Base-by-base conservation (phyloP, 2,329 filamentous ascomycete genomes). In the Didymellaceae sp. region DNA sequence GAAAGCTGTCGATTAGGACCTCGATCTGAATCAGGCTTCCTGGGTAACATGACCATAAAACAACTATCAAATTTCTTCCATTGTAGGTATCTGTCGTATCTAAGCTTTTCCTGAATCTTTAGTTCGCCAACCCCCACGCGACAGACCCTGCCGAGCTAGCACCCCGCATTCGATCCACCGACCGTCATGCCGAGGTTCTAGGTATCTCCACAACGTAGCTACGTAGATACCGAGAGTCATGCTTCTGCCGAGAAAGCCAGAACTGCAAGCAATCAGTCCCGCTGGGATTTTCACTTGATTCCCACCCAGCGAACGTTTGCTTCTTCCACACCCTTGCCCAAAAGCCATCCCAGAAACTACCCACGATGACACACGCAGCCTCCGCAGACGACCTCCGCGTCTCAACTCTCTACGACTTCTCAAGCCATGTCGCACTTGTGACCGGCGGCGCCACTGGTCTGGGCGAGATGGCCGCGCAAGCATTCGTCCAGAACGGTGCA, bases 381-480 rank as follows among this genome's bases (percentile, higher is more conserved):
- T 61, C 65, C 17, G 59, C 61, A 46, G 63, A 65, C 51, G 67
- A 74, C 56, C 68, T 74, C 11, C 53, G 59, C 52, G 67, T 67
- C 54, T 57, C 58, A 28, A 54, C 57, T 18, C 69, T 74, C 57
- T 74, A 74, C 61, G 46, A 62, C 54, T 73, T 73, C 63, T 48
- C 58, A 16, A 58, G 57, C 9, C 68, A 74, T 52, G 69, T 80
- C 54, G 78, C 77, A 54, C 76, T 81, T 58, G 75, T 81, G 49
- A 80, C 78, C 16, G 78, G 78, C 52, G 78, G 78, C 45, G 78
- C 78, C 8, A 80, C 78, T 46, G 78, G 78, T 4, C 75, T 81
- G 39, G 78, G 78, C 44, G 79, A 81, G 58, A 82, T 82, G 79
- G 80, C 80, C 37, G 80, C 80, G 1, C 78, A 82, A 63, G 79